Conservation (phyloP, 768 basidiomycete genomes). For the Panellus pusillus region DNA sequence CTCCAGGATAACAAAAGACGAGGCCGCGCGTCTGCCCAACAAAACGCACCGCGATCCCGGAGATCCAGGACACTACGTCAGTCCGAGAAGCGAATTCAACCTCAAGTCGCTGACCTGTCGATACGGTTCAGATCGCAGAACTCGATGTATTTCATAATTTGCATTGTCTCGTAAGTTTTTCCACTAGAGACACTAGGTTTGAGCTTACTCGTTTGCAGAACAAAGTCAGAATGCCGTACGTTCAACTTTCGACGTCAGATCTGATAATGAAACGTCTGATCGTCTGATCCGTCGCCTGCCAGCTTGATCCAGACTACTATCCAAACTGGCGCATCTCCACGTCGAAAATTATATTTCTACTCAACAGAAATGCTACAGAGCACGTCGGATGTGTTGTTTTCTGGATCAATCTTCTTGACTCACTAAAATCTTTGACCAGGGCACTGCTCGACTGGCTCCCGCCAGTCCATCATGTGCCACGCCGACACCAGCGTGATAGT, state of each 20-base stretch:
- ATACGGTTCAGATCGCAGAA: conserved; percentile 9
- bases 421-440: too few species aligned
- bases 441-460: conserved; percentile 13
- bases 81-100: not conserved
- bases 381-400: too few species aligned
- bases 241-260: too few species aligned
- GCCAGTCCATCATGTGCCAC: conserved; percentile 14
- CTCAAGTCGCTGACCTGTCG: not conserved
- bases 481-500: conserved; percentile 17
- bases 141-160: conserved; percentile 17
- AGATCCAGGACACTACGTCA: conserved; percentile 13
- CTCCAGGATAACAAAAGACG: conserved; percentile 12
- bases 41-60: conserved; percentile 19
- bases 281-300: too few species aligned
- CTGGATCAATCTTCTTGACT: too few species aligned
- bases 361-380: conserved; percentile 9
- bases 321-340: conserved; percentile 15
- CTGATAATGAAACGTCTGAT: not conserved
- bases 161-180: conserved; percentile 8
- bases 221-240: conserved; percentile 18
- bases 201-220: conserved; percentile 3
- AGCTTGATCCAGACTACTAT: conserved; percentile 20
- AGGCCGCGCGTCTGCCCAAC: conserved; percentile 19
- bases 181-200: not conserved
- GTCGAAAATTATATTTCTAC: conserved; percentile 4